Conservation (phyloP, 805 yeast species). For the Metschnikowia sp. region DNA sequence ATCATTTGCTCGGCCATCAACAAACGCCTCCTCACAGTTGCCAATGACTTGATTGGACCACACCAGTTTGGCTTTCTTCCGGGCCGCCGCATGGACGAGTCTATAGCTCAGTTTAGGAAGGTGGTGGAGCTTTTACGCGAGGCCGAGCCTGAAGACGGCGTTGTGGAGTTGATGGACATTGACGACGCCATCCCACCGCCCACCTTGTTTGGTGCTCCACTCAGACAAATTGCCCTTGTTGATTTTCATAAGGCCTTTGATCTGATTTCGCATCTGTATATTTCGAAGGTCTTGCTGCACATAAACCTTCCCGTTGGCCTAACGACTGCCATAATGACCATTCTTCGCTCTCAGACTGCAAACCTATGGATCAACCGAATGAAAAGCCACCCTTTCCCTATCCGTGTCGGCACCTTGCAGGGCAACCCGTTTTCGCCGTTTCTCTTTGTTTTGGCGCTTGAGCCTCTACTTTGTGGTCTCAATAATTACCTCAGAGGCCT, state of each 20-base stretch:
- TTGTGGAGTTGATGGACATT: too few relatives aligned
- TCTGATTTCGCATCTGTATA: not conserved
- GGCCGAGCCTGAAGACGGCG: not conserved
- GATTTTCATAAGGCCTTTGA: not conserved
- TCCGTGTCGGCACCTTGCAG: not conserved
- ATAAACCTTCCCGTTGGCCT: not conserved
- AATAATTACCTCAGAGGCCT: not conserved
- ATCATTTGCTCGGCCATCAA: conserved; percentile 2
- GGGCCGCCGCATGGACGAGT: not conserved
- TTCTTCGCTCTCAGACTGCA: not conserved
- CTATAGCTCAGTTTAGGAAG: not conserved
- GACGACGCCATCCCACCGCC: too few relatives aligned
- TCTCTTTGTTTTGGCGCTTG: not conserved
- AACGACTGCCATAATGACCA: not conserved
- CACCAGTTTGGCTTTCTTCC: conserved; percentile 1
- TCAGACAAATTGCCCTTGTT: not conserved
- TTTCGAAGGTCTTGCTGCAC: not conserved
- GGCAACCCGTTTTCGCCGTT: not conserved
- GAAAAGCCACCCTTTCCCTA: not conserved
- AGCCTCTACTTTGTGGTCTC: not conserved
- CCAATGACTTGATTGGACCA: not conserved
- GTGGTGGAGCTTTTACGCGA: not conserved
- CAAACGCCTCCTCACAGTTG: not conserved
- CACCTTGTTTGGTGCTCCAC: too few relatives aligned
- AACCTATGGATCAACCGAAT: not conserved